Evolutionary conservation across 2,329 filamentous ascomycete genomes (phyloP).

Genomic region (Beauveria medogensis): DNA sequence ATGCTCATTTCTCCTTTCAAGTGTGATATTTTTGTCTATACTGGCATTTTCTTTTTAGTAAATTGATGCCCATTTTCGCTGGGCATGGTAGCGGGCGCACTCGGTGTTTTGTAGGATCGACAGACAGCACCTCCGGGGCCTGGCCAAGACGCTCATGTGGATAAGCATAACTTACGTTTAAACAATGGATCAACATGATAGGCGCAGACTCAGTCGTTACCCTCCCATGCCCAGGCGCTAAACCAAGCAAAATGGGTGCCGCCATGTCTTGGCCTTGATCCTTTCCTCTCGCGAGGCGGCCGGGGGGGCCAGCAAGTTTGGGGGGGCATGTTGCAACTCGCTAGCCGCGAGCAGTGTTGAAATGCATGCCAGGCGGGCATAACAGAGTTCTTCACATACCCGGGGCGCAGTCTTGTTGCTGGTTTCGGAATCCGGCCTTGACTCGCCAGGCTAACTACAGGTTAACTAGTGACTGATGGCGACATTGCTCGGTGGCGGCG

Average conservation of each 20-base stretch:
- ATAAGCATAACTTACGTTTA: constrained; percentile 5
- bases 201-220: neutral
- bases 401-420: neutral
- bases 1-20: neutral
- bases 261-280: neutral
- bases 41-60: neutral
- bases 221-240: constrained; percentile 1
- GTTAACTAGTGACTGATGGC: neutral
- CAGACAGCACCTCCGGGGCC: neutral
- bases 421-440: too few species aligned
- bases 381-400: too few species aligned
- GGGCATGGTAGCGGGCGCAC: neutral
- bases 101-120: neutral
- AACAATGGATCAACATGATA: neutral
- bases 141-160: constrained; percentile 3
- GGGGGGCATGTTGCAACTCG: neutral
- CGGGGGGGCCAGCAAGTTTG: neutral
- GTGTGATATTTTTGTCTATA: neutral
- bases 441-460: too few species aligned
- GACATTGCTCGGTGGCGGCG: neutral
- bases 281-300: neutral
- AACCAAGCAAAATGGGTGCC: neutral
- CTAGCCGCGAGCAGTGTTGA: neutral
- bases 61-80: neutral
- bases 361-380: too few species aligned